Base-by-base conservation (phyloP, 129 eudicot species). In the Flaveria trinervia region DNA sequence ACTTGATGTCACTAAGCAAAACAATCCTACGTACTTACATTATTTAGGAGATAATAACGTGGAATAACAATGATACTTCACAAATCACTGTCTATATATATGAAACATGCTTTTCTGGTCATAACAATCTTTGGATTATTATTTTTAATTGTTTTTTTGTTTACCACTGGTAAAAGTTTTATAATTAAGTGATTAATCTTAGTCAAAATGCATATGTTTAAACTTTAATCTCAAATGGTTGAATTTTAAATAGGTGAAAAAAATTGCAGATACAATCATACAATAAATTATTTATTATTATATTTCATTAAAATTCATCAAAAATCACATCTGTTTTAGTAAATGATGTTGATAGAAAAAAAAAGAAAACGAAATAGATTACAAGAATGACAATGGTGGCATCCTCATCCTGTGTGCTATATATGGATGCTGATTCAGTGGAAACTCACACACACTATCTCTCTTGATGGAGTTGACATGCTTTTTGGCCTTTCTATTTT, bases 361-460 rank as follows among this genome's bases (percentile, higher is more conserved):
- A 43, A 12, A 6, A 4, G 5, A 22, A 55, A 36, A 36, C 5
- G 11, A 20, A 20, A 30, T 5, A 44, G 30, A 28, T 18, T 18
- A 49, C 41, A 55, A 7, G 72, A 59, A 70, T 78, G 76, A 70
- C 64, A 70, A 70, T 70, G 77, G 77, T 78, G 71, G 82, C 36
- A 68, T 68, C 61, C 48, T 55, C 60, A 57, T 77, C 26, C 14
- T 70, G 14, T 78, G 70, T 77, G 45, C 26, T 54, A 68, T 30
- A 30, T 30, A 30, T 77, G 82, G 76, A 57, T 70, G 70, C 82
- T 78, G 82, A 78, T 70, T 69, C 71, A 78, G 26, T 70, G 70
- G 71, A 75, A 78, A 60, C 76, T 57, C 17, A 8, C 62, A 70
- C 71, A 70, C 43, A 44, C 70, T 17, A 15, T 44, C 50, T 25